Evolutionary conservation across 1,284 basidiomycete genomes (phyloP), one percentile per base, ranked within the genome.

Genomic region (Tylopilus sp.): DNA sequence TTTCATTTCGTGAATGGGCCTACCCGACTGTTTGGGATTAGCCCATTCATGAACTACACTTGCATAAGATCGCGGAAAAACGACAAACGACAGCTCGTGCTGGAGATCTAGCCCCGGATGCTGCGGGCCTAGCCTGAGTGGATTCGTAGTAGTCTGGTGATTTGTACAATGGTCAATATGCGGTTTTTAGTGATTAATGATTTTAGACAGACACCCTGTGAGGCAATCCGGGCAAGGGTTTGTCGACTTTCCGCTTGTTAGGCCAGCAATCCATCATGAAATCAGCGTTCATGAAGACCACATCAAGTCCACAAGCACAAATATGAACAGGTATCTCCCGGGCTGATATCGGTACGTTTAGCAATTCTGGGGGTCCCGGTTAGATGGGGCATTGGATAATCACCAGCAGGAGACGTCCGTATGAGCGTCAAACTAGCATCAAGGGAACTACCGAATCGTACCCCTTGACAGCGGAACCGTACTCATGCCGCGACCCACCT

Each of bases 241-340:
- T 5, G 12, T 12, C 15, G 13, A 33, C 13, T n/a, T 34, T 19
- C 21, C 15, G 36, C 15, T 35, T 35, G 30, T 42, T 25, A 31
- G 23, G 6, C 26, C n/a, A 28, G 41, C 16, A 42, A 31, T 44
- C 38, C n/a, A 45, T 45, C 54, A 34, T 33, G 44, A 44, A 39
- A 55, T 52, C 44, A 33, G 15, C 21, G 31, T 33, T 19, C 16
- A 8, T 8, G n/a, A 28, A 16, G 19, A 49, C 31, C 33, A 53
- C 40, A 29, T 23, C 40, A 9, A 18, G 11, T 25, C 36, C 31
- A 16, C 29, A 21, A 15, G 5, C 12, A 31, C 30, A 21, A 28
- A n/a, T 15, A 33, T n/a, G 6, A 31, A 28, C 23, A 10, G 25
- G 26, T n/a, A 34, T 34, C n/a, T 34, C 33, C 33, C 31, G 8